Evolutionary conservation across 139 green algal genomes (phyloP), one percentile per base, ranked within the genome.

Genomic region (Chlorella vulgaris): DNA sequence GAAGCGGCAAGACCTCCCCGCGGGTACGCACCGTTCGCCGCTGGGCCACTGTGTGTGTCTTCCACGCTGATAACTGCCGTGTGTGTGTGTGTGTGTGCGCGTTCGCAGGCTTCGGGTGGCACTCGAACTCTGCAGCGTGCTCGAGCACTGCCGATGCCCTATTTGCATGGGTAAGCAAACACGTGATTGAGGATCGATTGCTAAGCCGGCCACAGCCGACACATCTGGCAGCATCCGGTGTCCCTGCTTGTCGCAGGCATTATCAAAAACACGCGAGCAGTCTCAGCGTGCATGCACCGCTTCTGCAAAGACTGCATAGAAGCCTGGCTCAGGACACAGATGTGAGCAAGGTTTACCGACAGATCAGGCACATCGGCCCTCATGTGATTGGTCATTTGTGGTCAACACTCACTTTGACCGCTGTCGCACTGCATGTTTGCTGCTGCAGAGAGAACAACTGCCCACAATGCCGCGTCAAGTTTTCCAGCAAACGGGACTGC

Each of bases 231-330:
- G 13, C 21, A 31, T 2, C 33, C 15, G 13, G 29, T 31, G 65
- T 71, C 65, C 15, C 47, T 10, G 13, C 47, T 15, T 58, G 13
- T 58, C 10, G 67, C 83, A 90, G 86, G 86, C 26, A 69, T 89
- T 0, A 51, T 89, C 31, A 85, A 81, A 36, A 74, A 89, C 66
- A 78, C 85, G 0, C 58, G 79, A 10, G 50, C 84, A 24, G 61
- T 91, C 2, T 86, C 88, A 19, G 80, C 60, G 26, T 91, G 88
- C 76, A 90, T 91, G 88, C 88, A 91, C 38, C 83, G 88, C 65
- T 90, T 91, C 63, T 91, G 87, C 74, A 77, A 83, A 28, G 67
- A 69, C 8, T 91, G 87, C 73, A 90, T 91, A 26, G 81, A 91
- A 39, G 76, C 79, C 33, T 91, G 86, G 88, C 80, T 91, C 39